These are phyloP conservation scores for Dalbergia cultrata DNA, from an alignment of 306 rosid species.

Conservation along the genomic window DNA sequence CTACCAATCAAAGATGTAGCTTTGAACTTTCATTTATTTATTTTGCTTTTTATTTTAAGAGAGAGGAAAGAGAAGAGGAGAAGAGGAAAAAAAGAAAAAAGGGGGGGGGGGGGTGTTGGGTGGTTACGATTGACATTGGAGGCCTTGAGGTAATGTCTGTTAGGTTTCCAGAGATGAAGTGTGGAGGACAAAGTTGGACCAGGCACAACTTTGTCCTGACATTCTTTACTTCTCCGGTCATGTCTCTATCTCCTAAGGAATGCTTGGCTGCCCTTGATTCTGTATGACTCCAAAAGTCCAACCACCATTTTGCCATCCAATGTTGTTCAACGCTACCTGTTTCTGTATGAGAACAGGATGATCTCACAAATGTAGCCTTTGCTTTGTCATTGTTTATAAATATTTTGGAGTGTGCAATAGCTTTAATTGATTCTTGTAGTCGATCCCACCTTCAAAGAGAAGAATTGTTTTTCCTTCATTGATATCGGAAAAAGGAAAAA, in stretches of 20 bases:
- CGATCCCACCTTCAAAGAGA: background rate
- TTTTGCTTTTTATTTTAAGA: background rate
- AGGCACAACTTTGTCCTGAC: background rate
- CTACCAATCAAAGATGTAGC: background rate
- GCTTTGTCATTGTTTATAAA: background rate
- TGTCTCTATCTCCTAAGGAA: background rate
- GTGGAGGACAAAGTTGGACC: background rate
- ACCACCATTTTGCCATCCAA: background rate
- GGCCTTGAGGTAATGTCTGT: background rate
- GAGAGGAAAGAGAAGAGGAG: too few relatives aligned
- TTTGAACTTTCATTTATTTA: background rate
- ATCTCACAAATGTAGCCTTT: background rate
- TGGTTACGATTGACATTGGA: background rate
- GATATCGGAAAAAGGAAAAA: too few relatives aligned
- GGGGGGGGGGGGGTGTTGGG: background rate
- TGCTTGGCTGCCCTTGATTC: slow-evolving; percentile 33
- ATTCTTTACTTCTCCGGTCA: background rate
- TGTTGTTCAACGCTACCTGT: background rate
- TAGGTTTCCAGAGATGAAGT: slow-evolving; percentile 3
- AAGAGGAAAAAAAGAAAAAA: too few relatives aligned
- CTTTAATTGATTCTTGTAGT: background rate
- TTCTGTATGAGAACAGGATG: background rate
- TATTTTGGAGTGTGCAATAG: background rate
- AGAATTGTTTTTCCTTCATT: background rate
- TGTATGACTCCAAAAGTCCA: background rate